Evolutionary conservation across 768 basidiomycete species (phyloP), one percentile per base, ranked within the genome.

Genomic region (Leccinum subgranulosum): DNA sequence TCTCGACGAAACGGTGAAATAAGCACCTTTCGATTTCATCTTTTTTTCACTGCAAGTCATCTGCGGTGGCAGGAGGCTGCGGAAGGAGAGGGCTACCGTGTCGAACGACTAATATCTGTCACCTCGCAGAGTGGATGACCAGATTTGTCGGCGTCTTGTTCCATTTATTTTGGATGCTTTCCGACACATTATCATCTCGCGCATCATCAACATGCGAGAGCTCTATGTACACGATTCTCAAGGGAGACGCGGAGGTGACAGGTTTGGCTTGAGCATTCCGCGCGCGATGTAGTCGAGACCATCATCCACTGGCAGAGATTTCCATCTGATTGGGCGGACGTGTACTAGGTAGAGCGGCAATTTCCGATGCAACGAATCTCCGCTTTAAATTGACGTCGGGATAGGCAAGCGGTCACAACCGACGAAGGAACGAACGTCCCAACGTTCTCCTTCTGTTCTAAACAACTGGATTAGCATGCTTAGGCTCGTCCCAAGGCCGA

Each of bases 401-500:
- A 46, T 33, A 63, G 63, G 76, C 77, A 39, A n/a, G 68, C 73
- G 69, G 39, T 25, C 21, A 46, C 45, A 25, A 46, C 23, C 39
- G 45, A 21, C 45, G 45, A 46, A 46, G 11, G 23, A 17, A 39
- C 36, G 36, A 39, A 55, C 63, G 60, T 29, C 27, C 50, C 55
- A 46, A 49, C 52, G 51, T 46, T 53, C 41, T 51, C 59, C 54
- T 11, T 53, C 43, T 66, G 61, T 59, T 52, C 58, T 29, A 17
- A 36, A 36, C 41, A 50, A 31, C 12, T 41, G 53, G 57, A 39
- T 39, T 61, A 66, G 61, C 59, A 89, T 90, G 88, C 76, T 88
- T 69, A 85, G 88, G 67, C 76, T 89, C 61, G 86, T 88, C 48
- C 82, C 85, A 73, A 81, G 82, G 72, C 82, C 87, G 59, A 73